These are phyloP conservation scores for Terana coerulea DNA, from an alignment of 768 basidiomycete genomes.

Conservation along the genomic window DNA sequence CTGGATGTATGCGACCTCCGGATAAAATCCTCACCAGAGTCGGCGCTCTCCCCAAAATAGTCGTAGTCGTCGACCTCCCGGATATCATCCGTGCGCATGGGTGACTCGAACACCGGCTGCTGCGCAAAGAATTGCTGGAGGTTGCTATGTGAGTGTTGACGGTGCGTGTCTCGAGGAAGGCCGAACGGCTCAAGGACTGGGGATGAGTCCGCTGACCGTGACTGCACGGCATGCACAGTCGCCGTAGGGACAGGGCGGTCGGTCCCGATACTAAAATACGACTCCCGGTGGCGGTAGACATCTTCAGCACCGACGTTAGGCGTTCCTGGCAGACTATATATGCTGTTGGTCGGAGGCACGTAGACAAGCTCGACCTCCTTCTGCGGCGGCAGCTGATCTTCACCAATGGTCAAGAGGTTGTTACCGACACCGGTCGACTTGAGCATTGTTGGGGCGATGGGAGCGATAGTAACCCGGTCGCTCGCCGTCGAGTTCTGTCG, in stretches of 20 bases:
- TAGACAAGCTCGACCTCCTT: slow-evolving; percentile 65
- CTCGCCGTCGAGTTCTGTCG: slow-evolving; percentile 34
- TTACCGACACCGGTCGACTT: slow-evolving; percentile 68
- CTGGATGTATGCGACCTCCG: slow-evolving; percentile 12
- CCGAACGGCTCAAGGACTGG: slow-evolving; percentile 18
- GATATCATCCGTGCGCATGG: slow-evolving; percentile 27
- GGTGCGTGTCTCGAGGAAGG: slow-evolving; percentile 3
- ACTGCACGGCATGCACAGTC: slow-evolving; percentile 16
- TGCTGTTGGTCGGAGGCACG: slow-evolving; percentile 45
- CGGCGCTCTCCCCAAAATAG: slow-evolving; percentile 52
- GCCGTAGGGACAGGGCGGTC: not conserved
- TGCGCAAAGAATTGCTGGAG: slow-evolving; percentile 13
- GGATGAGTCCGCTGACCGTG: slow-evolving; percentile 15
- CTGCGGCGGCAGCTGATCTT: slow-evolving; percentile 16
- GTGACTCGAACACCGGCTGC: slow-evolving; percentile 15
- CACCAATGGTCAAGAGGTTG: slow-evolving; percentile 25
- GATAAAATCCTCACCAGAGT: slow-evolving; percentile 49
- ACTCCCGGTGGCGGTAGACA: slow-evolving; percentile 32
- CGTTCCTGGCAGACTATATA: slow-evolving; percentile 23
- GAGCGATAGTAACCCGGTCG: slow-evolving; percentile 66
- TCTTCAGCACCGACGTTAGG: slow-evolving; percentile 26
- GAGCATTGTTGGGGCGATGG: slow-evolving; percentile 77
- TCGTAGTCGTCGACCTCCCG: slow-evolving; percentile 48
- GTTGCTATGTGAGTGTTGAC: slow-evolving; percentile 9
- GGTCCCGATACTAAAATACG: slow-evolving; percentile 34